Conservation (phyloP, 164 flowering plant species). For the Brasenia schreberi region DNA sequence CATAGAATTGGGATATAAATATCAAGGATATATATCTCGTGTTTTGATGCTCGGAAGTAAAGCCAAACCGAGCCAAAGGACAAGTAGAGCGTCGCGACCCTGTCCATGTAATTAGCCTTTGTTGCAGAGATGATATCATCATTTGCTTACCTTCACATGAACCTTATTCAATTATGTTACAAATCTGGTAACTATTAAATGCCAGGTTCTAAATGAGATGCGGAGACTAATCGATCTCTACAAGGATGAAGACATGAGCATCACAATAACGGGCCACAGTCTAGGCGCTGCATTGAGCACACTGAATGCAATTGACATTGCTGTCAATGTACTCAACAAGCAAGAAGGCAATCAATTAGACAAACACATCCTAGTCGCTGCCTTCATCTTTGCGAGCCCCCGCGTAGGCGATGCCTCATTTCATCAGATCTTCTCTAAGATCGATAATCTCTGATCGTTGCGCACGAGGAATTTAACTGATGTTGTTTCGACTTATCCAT, state of each 20-base stretch:
- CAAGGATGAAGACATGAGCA: constrained; percentile 36
- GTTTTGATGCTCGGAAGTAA: too few relatives aligned
- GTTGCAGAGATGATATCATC: neutral
- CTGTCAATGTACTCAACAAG: constrained; percentile 35
- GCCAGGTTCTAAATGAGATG: constrained; percentile 50
- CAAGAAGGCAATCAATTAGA: constrained; percentile 6
- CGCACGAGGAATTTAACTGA: constrained; percentile 40
- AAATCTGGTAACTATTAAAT: neutral
- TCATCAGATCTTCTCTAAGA: constrained; percentile 12
- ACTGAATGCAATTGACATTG: constrained; percentile 61
- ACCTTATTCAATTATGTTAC: too few relatives aligned
- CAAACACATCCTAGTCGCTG: constrained; percentile 40
- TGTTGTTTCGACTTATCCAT: constrained; percentile 58
- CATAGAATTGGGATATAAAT: too few relatives aligned
- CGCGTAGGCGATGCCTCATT: constrained; percentile 56
- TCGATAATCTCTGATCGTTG: constrained; percentile 24
- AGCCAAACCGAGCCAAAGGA: too few relatives aligned
- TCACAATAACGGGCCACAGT: constrained; percentile 52
- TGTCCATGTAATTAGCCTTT: neutral
- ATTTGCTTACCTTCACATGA: neutral
- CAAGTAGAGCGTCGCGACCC: too few relatives aligned
- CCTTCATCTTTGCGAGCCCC: constrained; percentile 53
- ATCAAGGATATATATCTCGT: too few relatives aligned
- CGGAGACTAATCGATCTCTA: constrained; percentile 39
- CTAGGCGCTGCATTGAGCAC: constrained; percentile 73